Evolutionary conservation across 2,329 filamentous ascomycete species (phyloP).

Genomic region (Fusarium xyrophilum): DNA sequence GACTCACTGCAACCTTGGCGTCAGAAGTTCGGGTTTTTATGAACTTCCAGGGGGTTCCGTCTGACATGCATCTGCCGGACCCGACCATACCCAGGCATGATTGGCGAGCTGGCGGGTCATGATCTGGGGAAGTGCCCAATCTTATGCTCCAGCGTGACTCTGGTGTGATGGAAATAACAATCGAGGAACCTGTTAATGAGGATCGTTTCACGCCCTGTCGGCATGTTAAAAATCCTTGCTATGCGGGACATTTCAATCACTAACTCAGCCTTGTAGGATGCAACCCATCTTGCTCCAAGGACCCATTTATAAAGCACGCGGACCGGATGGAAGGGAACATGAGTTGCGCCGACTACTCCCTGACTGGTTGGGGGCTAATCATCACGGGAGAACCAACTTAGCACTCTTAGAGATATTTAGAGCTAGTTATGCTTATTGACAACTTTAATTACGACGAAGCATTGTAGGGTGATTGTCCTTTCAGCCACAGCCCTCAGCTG

Average conservation of each 20-base stretch:
- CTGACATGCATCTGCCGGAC: not conserved
- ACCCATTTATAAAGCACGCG: not conserved
- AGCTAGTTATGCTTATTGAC: not conserved
- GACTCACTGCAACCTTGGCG: not conserved
- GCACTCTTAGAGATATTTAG: too few species aligned
- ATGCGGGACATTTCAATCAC: not conserved
- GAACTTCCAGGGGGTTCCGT: fast-evolving
- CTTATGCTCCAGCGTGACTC: fast-evolving
- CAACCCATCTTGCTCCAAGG: not conserved
- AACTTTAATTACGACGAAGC: not conserved
- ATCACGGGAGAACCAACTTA: too few species aligned
- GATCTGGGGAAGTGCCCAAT: too few species aligned
- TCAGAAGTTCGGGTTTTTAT: not conserved
- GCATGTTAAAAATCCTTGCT: not conserved
- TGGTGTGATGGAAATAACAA: not conserved
- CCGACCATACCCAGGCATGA: not conserved
- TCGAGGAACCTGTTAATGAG: not conserved
- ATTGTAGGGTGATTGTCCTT: fast-evolving
- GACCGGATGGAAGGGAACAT: not conserved
- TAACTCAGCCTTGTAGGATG: not conserved
- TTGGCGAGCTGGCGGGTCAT: not conserved
- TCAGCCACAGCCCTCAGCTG: not conserved
- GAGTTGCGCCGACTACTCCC: not conserved
- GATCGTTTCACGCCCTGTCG: not conserved
- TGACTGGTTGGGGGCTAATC: not conserved